A percentile compares a stretch with the other conserved stretches of the same genome.
Evolutionary conservation across 1,139 yeast species (phyloP).

Genomic region (Candida sp.): DNA sequence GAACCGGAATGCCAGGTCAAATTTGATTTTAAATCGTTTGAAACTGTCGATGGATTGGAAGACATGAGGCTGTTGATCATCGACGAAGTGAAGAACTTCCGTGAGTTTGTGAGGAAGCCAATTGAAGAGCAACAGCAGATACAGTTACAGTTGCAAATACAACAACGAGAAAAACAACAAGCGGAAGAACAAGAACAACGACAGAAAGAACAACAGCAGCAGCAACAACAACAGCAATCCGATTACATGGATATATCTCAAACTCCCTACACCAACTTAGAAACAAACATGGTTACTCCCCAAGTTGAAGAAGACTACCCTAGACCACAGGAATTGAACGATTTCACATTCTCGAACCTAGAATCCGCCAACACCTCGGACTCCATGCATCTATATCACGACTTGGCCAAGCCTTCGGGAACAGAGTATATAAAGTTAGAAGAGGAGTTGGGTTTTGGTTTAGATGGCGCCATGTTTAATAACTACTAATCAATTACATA

Average conservation of each 20-base stretch:
- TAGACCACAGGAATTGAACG: constrained; percentile 52
- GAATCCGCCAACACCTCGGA: constrained; percentile 7
- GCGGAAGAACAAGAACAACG: constrained; percentile 20
- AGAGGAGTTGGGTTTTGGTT: constrained; percentile 52
- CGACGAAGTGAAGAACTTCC: constrained; percentile 79
- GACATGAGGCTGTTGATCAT: constrained; percentile 78
- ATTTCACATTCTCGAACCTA: constrained; percentile 33
- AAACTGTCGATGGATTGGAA: constrained; percentile 81
- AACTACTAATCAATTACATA: constrained; percentile 18
- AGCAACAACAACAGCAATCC: constrained; percentile 11
- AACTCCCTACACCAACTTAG: constrained; percentile 15
- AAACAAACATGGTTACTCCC: constrained; percentile 8
- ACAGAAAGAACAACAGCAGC: constrained; percentile 18
- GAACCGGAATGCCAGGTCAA: constrained; percentile 86
- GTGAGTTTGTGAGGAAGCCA: constrained; percentile 83
- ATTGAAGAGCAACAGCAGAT: constrained; percentile 65
- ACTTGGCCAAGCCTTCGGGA: constrained; percentile 13
- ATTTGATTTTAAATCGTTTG: constrained; percentile 87
- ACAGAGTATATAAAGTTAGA: constrained; percentile 43
- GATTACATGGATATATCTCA: constrained; percentile 18
- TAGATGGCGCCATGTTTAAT: constrained; percentile 36
- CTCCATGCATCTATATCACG: constrained; percentile 5
- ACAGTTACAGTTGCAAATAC: constrained; percentile 41
- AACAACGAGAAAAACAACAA: constrained; percentile 35
- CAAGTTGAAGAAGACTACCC: constrained; percentile 24